Percentiles rank a stretch among this genome's conserved stretches.
Conservation (phyloP, 2,329 filamentous ascomycete species). For the Ophiostoma piceae region DNA sequence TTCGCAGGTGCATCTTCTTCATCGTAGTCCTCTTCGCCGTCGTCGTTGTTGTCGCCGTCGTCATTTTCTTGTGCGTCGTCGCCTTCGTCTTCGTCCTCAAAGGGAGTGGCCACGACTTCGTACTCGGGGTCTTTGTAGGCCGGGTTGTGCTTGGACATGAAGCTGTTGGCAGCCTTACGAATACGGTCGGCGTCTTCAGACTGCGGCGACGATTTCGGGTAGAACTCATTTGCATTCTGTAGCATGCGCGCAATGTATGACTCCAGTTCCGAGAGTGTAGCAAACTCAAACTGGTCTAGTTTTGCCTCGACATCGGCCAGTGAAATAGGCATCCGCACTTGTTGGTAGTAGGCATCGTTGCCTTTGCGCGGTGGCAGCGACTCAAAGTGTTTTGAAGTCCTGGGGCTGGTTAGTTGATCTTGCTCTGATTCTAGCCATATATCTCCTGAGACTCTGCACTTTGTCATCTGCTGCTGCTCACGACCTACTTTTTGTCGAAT, state of each 20-base stretch:
- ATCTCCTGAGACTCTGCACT: neutral
- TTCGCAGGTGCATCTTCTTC: constrained; percentile 19
- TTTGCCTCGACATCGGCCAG: constrained; percentile 71
- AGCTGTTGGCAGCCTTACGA: constrained; percentile 78
- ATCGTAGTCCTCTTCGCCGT: constrained; percentile 33
- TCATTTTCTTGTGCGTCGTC: constrained; percentile 39
- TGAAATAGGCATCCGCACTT: constrained; percentile 72
- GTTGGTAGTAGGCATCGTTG: constrained; percentile 71
- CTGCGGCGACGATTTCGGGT: constrained; percentile 63
- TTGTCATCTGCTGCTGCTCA: neutral
- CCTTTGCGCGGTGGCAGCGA: constrained; percentile 58
- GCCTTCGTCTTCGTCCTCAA: constrained; percentile 36
- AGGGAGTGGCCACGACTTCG: constrained; percentile 65
- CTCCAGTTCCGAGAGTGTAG: constrained; percentile 67
- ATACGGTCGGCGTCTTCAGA: constrained; percentile 84
- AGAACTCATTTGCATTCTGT: constrained; percentile 79
- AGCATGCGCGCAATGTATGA: constrained; percentile 85
- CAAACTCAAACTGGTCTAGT: constrained; percentile 63
- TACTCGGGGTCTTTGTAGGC: constrained; percentile 68
- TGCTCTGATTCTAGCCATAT: neutral
- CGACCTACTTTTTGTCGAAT: constrained; percentile 71
- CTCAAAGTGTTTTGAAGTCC: constrained; percentile 70
- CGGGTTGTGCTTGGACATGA: constrained; percentile 81
- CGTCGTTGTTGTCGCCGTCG: constrained; percentile 35
- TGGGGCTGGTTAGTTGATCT: constrained; percentile 27